These are phyloP conservation scores for Blastomyces silverae DNA, from an alignment of 2,329 filamentous ascomycete genomes.

Conservation along the genomic window DNA sequence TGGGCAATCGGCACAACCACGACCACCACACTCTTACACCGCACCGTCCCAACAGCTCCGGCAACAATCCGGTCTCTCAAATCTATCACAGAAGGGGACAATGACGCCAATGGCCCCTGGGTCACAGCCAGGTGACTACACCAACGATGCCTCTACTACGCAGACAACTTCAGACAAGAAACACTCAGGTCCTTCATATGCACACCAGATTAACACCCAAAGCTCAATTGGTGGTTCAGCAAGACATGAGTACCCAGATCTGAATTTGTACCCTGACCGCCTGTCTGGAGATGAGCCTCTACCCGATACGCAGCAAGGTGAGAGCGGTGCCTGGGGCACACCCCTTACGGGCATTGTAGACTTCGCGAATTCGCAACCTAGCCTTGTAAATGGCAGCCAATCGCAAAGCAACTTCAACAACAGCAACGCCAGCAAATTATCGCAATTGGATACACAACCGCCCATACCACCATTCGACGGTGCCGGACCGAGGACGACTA, in stretches of 20 bases:
- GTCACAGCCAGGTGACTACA: constrained; percentile 55
- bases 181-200: constrained; percentile 67
- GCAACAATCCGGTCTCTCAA: constrained; percentile 42
- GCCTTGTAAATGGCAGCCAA: constrained; percentile 32
- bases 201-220: constrained; percentile 62
- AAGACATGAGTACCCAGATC: constrained; percentile 48
- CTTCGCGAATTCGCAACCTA: constrained; percentile 27
- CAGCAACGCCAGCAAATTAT: constrained; percentile 23
- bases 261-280: constrained; percentile 46
- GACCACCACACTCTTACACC: constrained; percentile 42
- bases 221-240: constrained; percentile 37
- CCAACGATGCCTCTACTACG: constrained; percentile 88
- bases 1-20: constrained; percentile 46
- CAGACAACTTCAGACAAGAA: constrained; percentile 72
- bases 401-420: constrained; percentile 25
- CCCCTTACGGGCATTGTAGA: constrained; percentile 27
- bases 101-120: constrained; percentile 54
- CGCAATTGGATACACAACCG: constrained; percentile 29
- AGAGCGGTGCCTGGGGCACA: constrained; percentile 28
- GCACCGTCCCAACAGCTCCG: constrained; percentile 43
- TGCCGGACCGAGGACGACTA: constrained; percentile 25
- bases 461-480: constrained; percentile 39
- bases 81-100: constrained; percentile 45
- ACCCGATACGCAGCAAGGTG: constrained; percentile 56
- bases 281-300: constrained; percentile 53